Evolutionary conservation across 2,329 filamentous ascomycete genomes (phyloP).

Genomic region (Thyridium curvatum): DNA sequence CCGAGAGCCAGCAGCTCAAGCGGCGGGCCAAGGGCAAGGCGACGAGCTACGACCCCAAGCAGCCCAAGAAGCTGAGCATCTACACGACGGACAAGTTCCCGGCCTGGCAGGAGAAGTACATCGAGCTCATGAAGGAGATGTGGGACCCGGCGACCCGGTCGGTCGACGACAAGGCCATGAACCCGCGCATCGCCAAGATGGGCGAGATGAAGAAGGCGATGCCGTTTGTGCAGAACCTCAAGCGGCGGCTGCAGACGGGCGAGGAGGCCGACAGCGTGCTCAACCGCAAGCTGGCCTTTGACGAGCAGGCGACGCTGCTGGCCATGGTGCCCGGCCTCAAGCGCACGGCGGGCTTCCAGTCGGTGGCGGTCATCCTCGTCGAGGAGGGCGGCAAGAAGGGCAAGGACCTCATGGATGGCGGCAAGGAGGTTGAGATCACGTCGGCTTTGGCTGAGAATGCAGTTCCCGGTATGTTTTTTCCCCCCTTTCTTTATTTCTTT

Average conservation of each 20-base stretch:
- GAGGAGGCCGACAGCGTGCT: conserved; percentile 65
- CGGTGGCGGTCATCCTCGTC: conserved; percentile 66
- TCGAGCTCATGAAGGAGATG: conserved; percentile 67
- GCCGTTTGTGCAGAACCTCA: conserved; percentile 87
- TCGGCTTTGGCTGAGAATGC: conserved; percentile 63
- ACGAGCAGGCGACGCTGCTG: conserved; percentile 69
- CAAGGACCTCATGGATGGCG: conserved; percentile 41
- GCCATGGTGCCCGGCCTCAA: conserved; percentile 78
- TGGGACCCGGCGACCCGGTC: conserved; percentile 57
- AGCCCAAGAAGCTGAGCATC: conserved; percentile 86
- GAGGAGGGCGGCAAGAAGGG: conserved; percentile 65
- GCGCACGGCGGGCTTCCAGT: conserved; percentile 63
- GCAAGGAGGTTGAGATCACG: conserved; percentile 49
- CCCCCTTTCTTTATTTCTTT: no score
- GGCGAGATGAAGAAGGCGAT: conserved; percentile 95
- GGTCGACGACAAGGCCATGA: conserved; percentile 75
- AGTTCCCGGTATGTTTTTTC: conserved; percentile 54
- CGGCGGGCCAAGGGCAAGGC: conserved; percentile 91
- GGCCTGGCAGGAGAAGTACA: conserved; percentile 85
- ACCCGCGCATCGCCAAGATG: conserved; percentile 72
- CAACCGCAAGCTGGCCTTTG: conserved; percentile 78
- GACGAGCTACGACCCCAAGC: conserved; percentile 77
- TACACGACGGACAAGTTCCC: conserved; percentile 78
- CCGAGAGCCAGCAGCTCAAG: conserved; percentile 78
- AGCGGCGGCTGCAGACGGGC: conserved; percentile 71